Evolutionary conservation across 257 asterid genomes (phyloP).

Genomic region (Cordia subcordata): DNA sequence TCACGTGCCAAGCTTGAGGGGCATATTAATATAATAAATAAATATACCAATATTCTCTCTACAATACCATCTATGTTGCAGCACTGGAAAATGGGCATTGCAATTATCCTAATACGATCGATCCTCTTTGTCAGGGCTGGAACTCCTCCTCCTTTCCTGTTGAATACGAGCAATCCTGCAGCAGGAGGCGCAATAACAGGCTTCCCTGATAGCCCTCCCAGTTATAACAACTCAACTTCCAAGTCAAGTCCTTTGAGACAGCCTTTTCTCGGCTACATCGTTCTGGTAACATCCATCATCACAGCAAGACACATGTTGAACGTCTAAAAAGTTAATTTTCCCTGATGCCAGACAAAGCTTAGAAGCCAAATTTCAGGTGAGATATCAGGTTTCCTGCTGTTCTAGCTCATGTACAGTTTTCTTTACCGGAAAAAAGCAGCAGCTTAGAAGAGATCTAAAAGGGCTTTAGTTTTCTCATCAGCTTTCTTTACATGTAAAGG

Average conservation of each 20-base stretch:
- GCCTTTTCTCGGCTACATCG: conserved; percentile 41
- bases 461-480: not conserved
- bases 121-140: conserved; percentile 35
- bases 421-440: conserved; percentile 10
- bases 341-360: not conserved
- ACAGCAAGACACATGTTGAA: conserved; percentile 28
- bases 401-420: conserved; percentile 29
- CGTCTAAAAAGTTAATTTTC: conserved; percentile 8
- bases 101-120: conserved; percentile 5
- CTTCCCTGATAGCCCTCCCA: conserved; percentile 39
- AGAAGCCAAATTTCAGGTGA: conserved; percentile 8
- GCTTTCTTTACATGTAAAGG: conserved; percentile 7
- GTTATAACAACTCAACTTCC: conserved; percentile 30
- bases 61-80: not conserved
- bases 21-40: conserved; percentile 1
- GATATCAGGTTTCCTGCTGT: conserved; percentile 10
- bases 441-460: conserved; percentile 12
- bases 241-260: conserved; percentile 28
- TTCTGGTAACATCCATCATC: conserved; percentile 27
- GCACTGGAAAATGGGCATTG: not conserved
- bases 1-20: too few relatives aligned
- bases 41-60: too few relatives aligned
- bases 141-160: conserved; percentile 40
- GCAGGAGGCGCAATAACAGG: conserved; percentile 43
- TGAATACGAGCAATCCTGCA: conserved; percentile 45